Conservation (phyloP, 495 filamentous ascomycete genomes). For the Tetracladium marchalianum region DNA sequence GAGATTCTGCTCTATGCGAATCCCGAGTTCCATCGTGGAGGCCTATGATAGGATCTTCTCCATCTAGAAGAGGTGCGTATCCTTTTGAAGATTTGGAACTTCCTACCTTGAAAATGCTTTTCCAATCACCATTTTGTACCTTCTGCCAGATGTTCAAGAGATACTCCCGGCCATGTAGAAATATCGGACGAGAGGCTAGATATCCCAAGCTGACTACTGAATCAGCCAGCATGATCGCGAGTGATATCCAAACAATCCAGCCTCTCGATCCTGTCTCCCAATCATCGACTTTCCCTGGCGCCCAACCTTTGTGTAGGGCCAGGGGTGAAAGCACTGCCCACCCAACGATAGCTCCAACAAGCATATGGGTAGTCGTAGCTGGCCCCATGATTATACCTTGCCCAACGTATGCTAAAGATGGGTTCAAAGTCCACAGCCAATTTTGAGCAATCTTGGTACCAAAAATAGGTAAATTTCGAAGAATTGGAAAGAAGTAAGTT, state of each 20-base stretch:
- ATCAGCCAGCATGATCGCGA: conserved; percentile 96
- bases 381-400: conserved; percentile 86
- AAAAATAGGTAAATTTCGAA: conserved; percentile 78
- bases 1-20: background rate
- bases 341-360: conserved; percentile 79
- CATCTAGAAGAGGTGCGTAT: conserved; percentile 13
- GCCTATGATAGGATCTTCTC: conserved; percentile 7
- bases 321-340: conserved; percentile 89
- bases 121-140: conserved; percentile 14
- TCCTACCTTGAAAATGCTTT: conserved; percentile 9
- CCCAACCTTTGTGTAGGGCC: conserved; percentile 80
- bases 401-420: conserved; percentile 87
- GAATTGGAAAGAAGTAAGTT: conserved; percentile 82
- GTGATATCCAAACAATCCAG: conserved; percentile 93
- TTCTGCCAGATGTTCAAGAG: conserved; percentile 1
- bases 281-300: conserved; percentile 71
- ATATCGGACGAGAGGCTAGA: conserved; percentile 55
- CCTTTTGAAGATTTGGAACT: conserved; percentile 7
- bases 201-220: conserved; percentile 80
- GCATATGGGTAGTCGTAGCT: conserved; percentile 89
- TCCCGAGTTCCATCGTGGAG: conserved; percentile 1
- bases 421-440: conserved; percentile 96
- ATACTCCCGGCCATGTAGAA: conserved; percentile 26
- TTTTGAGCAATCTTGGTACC: conserved; percentile 60
- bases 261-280: conserved; percentile 91